These are phyloP conservation scores for Hypoxylon sp. DNA, from an alignment of 2,329 filamentous ascomycete species.

Conservation along the genomic window DNA sequence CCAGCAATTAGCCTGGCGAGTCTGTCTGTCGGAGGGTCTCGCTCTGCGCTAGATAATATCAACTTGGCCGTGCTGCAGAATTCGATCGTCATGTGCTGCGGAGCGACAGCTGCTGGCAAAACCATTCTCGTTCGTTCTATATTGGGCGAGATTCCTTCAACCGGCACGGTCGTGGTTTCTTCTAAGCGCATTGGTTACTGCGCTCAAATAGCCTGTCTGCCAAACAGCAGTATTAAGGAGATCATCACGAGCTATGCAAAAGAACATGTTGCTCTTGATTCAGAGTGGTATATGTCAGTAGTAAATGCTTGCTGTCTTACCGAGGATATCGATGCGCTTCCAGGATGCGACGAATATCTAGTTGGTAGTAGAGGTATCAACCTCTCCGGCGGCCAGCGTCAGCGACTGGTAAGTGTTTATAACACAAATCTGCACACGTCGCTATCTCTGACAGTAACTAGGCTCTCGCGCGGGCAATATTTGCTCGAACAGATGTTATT, in stretches of 20 bases:
- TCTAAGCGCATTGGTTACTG: constrained; percentile 47
- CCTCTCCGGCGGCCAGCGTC: constrained; percentile 44
- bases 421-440: too few species aligned
- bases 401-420: constrained; percentile 40
- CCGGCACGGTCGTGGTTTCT: constrained; percentile 41
- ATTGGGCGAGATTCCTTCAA: constrained; percentile 22
- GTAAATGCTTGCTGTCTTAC: constrained; percentile 38
- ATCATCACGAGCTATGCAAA: constrained; percentile 40
- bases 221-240: constrained; percentile 45
- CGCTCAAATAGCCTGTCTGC: constrained; percentile 50
- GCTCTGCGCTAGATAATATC: constrained; percentile 35
- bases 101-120: constrained; percentile 43
- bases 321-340: constrained; percentile 36
- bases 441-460: constrained; percentile 24
- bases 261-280: constrained; percentile 19
- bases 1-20: background rate
- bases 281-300: constrained; percentile 46
- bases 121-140: constrained; percentile 38
- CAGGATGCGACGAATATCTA: constrained; percentile 34
- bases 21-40: constrained; percentile 22
- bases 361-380: constrained; percentile 36
- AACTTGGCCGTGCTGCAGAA: constrained; percentile 36
- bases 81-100: constrained; percentile 39
- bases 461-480: constrained; percentile 50
- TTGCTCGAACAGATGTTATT: constrained; percentile 40